These are phyloP conservation scores for Neonectria sp. DNA, from an alignment of 2,329 filamentous ascomycete genomes.

Conservation along the genomic window DNA sequence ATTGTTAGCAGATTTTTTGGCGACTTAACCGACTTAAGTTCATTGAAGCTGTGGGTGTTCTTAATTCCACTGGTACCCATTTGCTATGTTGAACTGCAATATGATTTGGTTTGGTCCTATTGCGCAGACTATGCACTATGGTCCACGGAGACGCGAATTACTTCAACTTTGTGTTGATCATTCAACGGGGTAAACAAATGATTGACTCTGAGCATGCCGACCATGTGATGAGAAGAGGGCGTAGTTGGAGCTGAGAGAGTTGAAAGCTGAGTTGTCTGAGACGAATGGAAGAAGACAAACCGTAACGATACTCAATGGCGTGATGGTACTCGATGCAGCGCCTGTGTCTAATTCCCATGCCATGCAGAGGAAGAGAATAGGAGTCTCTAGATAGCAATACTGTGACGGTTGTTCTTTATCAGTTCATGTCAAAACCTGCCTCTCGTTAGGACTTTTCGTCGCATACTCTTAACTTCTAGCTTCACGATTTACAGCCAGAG, in stretches of 20 bases:
- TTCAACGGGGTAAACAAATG: constrained; percentile 27
- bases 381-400: constrained; percentile 3
- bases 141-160: constrained; percentile 37
- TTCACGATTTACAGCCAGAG: no score
- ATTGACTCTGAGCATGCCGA: constrained; percentile 36
- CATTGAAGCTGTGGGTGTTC: no score
- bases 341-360: constrained; percentile 4
- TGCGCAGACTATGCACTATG: constrained; percentile 34
- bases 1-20: no score
- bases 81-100: no score
- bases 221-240: constrained; percentile 24
- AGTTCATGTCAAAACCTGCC: not conserved
- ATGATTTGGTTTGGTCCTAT: not conserved
- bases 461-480: no score
- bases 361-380: constrained; percentile 1
- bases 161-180: constrained; percentile 36
- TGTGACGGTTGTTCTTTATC: not conserved
- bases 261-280: constrained; percentile 7
- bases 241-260: constrained; percentile 15
- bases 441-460: not conserved
- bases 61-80: no score
- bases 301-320: not conserved
- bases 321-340: constrained; percentile 4
- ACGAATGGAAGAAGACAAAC: constrained; percentile 10
- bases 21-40: no score